Base-by-base conservation (phyloP, 139 green algal species). In the Chara braunii region DNA sequence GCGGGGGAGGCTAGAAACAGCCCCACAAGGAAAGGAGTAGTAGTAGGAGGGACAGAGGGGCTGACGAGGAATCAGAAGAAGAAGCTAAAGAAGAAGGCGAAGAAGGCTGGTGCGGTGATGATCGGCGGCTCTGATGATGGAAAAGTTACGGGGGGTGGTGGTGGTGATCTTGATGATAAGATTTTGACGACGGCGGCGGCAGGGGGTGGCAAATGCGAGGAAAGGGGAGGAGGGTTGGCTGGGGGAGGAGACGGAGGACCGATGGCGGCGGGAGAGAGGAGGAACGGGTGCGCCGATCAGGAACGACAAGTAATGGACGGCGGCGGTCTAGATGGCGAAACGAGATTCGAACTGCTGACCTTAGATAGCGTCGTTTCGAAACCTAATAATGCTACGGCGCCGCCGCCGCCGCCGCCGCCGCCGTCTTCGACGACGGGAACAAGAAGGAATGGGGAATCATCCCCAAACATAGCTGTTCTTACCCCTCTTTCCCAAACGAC, bases 21-120 rank as follows among this genome's bases (percentile, higher is more conserved):
- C 9, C 35, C 26, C 57, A 12, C 36, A 74, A 55, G 24, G 23
- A 53, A 7, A 74, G 40, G 50, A 34, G 61, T 9, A 74, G 28
- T 18, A 24, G 40, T 4, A 34, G 60, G 23, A 60, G 24, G 30
- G 57, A 4, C 6, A 43, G 57, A 61, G 57, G 43, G 4, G 43
- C 4, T 60, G 29, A 51, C 36, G 24, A 68, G 23, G 60, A 70
- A 70, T 36, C 45, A 70, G 51, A 70, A 60, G 60, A 70, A 60
- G 50, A 70, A 60, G 60, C 4, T 66, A 28, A 70, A 70, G 51
- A 28, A 51, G 4, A 60, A 60, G 9, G 48, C 45, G 22, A 70
- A 70, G 50, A 70, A 70, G 32, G 7, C 48, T 22, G 43, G 42
- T 28, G 60, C 14, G 40, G 40, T 18, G 40, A 18, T 18, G 40